Percentiles rank a stretch among this genome's conserved stretches.
Evolutionary conservation across 164 flowering plant species (phyloP).

Genomic region (Vitis rotundifolia): DNA sequence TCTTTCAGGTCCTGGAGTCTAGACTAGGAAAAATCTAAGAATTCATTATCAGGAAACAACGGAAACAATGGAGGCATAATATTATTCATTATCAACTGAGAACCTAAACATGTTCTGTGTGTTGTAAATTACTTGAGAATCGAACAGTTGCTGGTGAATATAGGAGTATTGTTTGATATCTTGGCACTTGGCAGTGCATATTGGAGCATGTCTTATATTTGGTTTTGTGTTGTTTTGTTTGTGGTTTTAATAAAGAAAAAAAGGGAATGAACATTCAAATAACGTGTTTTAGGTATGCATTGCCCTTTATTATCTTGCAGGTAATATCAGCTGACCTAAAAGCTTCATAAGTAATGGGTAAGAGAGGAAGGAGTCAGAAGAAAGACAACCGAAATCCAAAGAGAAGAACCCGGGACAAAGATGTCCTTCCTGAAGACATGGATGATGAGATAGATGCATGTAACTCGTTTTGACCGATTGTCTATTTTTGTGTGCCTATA

Average conservation of each 20-base stretch:
- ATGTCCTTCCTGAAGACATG: constrained; percentile 36
- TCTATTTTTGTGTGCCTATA: background rate
- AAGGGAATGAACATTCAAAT: background rate
- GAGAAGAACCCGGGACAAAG: constrained; percentile 22
- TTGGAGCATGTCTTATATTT: too few relatives aligned
- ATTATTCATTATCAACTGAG: too few relatives aligned
- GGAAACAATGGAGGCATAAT: too few relatives aligned
- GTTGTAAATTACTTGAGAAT: too few relatives aligned
- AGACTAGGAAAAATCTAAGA: too few relatives aligned
- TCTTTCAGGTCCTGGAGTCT: too few relatives aligned
- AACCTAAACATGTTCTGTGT: too few relatives aligned
- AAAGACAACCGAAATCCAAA: constrained; percentile 29
- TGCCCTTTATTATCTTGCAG: background rate
- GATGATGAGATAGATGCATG: constrained; percentile 80
- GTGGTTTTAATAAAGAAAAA: background rate
- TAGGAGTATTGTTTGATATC: too few relatives aligned
- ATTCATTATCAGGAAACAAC: too few relatives aligned
- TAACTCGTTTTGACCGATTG: constrained; percentile 13
- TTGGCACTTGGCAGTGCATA: too few relatives aligned
- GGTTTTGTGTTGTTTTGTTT: too few relatives aligned
- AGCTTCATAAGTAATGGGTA: constrained; percentile 23
- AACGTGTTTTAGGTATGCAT: background rate
- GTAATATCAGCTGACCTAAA: background rate
- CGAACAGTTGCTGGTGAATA: too few relatives aligned
- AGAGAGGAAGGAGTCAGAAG: constrained; percentile 36